Evolutionary conservation across 768 basidiomycete genomes (phyloP).

Genomic region (Lactifluus rugatus): DNA sequence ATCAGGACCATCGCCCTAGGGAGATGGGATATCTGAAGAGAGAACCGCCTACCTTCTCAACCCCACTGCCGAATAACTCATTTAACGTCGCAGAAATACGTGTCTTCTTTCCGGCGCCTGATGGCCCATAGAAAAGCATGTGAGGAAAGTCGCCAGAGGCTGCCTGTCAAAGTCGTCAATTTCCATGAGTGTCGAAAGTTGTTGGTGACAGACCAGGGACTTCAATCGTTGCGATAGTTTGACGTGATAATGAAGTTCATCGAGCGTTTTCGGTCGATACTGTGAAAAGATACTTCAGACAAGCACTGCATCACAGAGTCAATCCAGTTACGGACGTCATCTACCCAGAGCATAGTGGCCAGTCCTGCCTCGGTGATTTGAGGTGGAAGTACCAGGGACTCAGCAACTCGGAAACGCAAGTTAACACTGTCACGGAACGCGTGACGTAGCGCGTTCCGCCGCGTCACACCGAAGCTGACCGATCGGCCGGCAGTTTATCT

Average conservation of each 20-base stretch:
- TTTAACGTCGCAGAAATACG: conserved; percentile 82
- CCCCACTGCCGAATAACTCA: conserved; percentile 84
- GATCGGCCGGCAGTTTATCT: conserved; percentile 13
- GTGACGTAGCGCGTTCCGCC: conserved; percentile 19
- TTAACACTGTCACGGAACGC: conserved; percentile 15
- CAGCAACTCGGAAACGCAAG: too few species aligned
- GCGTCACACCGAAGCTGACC: conserved; percentile 14
- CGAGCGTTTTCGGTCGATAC: conserved; percentile 80
- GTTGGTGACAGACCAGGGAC: conserved; percentile 49
- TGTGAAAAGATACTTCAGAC: conserved; percentile 24
- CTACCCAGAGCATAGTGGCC: conserved; percentile 37
- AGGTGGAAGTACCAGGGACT: not conserved
- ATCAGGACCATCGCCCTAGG: not conserved
- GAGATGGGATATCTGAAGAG: not conserved
- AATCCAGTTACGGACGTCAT: conserved; percentile 31
- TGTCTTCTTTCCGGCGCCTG: conserved; percentile 97
- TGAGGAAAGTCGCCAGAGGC: conserved; percentile 93
- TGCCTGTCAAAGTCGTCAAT: conserved; percentile 38
- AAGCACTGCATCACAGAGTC: not conserved
- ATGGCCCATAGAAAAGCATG: conserved; percentile 94
- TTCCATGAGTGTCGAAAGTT: not conserved
- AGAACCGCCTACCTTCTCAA: conserved; percentile 63
- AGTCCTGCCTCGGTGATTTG: not conserved
- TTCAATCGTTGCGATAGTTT: conserved; percentile 70
- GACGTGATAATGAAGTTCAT: conserved; percentile 81